phyloP scores from a whole-genome alignment of 345 rosid species.

The Citrus australasica region DNA sequence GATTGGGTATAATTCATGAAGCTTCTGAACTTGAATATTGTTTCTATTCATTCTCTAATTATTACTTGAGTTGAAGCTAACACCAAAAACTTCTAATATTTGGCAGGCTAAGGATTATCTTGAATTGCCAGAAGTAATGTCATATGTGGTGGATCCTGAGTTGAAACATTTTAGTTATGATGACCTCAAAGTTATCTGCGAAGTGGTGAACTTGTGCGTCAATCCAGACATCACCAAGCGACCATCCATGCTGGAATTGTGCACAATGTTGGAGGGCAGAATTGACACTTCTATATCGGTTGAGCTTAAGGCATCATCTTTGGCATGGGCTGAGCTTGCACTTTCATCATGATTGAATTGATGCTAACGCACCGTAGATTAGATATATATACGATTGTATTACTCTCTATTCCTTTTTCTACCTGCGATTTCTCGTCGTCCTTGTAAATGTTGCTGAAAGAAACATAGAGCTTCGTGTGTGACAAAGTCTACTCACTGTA shows the following conservation, averaged over 20 bases:
- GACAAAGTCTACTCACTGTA: conserved; percentile 25
- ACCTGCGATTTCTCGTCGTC: neutral
- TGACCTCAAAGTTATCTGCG: conserved; percentile 76
- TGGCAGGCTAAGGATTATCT: conserved; percentile 87
- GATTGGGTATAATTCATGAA: conserved; percentile 64
- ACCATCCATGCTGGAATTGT: conserved; percentile 68
- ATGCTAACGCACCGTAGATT: conserved; percentile 46
- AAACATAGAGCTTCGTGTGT: conserved; percentile 22
- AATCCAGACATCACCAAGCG: conserved; percentile 48
- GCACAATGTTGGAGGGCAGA: conserved; percentile 54
- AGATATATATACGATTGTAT: conserved; percentile 22
- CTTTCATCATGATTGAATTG: conserved; percentile 55
- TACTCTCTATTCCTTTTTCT: conserved; percentile 1
- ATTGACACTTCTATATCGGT: conserved; percentile 69
- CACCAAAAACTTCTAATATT: neutral
- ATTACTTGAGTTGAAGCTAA: neutral
- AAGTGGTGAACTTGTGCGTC: conserved; percentile 69
- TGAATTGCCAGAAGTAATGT: conserved; percentile 71
- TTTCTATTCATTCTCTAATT: neutral
- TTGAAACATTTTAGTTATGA: conserved; percentile 68
- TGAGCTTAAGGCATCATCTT: conserved; percentile 75
- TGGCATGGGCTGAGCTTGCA: conserved; percentile 98
- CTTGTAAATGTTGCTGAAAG: conserved; percentile 44
- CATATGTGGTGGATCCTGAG: conserved; percentile 81
- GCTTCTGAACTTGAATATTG: neutral